Evolutionary conservation across 208 protist genomes (phyloP).

Genomic region (Crithidia mellificae): DNA sequence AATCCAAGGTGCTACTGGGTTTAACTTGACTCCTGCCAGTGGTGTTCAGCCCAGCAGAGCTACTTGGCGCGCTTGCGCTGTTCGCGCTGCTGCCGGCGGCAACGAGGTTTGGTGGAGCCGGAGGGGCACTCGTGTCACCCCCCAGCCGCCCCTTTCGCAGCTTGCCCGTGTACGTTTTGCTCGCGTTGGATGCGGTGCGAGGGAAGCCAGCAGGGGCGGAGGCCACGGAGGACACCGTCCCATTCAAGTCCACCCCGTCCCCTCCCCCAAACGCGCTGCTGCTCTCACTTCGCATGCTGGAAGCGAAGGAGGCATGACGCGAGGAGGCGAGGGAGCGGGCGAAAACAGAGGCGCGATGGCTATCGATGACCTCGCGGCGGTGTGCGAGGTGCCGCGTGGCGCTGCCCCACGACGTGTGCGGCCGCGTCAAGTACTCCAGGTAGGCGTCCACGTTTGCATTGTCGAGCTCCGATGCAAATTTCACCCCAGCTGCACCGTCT

Average conservation of each 20-base stretch:
- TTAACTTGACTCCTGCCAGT: background rate
- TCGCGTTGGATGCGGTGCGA: constrained; percentile 35
- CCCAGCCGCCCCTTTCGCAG: constrained; percentile 46
- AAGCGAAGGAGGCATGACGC: constrained; percentile 44
- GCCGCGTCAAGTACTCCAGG: constrained; percentile 85
- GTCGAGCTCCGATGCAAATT: constrained; percentile 64
- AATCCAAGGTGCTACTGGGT: too few species aligned
- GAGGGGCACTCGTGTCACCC: constrained; percentile 1
- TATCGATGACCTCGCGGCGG: constrained; percentile 43
- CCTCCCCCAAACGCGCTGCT: background rate
- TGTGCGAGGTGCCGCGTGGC: constrained; percentile 44
- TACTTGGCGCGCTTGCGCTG: constrained; percentile 19
- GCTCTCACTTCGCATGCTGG: constrained; percentile 29
- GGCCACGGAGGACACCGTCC: constrained; percentile 31
- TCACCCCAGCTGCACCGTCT: constrained; percentile 15
- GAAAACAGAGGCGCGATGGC: constrained; percentile 43
- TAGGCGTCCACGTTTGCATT: constrained; percentile 74
- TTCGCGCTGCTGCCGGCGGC: constrained; percentile 32
- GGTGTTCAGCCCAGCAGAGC: background rate
- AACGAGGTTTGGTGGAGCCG: constrained; percentile 1
- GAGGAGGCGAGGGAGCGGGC: constrained; percentile 56
- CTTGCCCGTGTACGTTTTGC: constrained; percentile 36
- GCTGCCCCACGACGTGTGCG: constrained; percentile 88
- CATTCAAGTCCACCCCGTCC: constrained; percentile 24
- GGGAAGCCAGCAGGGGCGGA: constrained; percentile 42